phyloP scores from a whole-genome alignment of 164 flowering plant species.

The Aristolochia fimbriata region DNA sequence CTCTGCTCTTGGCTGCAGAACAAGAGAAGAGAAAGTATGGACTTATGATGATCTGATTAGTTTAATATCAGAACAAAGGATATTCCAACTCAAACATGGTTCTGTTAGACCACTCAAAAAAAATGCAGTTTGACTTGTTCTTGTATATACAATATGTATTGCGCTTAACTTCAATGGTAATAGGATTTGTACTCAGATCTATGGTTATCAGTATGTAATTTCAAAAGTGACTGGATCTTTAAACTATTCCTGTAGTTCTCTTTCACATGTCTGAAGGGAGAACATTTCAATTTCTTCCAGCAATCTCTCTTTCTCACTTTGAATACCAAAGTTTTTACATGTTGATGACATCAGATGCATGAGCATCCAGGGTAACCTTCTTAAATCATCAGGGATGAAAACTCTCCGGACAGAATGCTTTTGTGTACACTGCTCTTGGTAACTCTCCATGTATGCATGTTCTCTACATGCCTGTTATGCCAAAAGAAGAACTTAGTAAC shows the following conservation, averaged over 20 bases:
- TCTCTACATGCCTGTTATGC: slow-evolving; percentile 62
- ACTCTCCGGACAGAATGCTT: slow-evolving; percentile 19
- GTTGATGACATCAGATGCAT: slow-evolving; percentile 28
- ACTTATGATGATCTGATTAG: slow-evolving; percentile 32
- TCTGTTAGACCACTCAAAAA: no score
- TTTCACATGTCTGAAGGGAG: slow-evolving; percentile 24
- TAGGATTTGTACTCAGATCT: no score
- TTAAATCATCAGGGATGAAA: slow-evolving; percentile 24
- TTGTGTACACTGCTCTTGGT: slow-evolving; percentile 17
- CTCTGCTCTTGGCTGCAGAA: slow-evolving; percentile 24
- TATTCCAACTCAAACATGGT: not conserved
- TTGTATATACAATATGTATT: no score
- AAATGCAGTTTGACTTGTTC: no score
- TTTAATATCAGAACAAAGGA: slow-evolving; percentile 17
- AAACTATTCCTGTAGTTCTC: slow-evolving; percentile 4
- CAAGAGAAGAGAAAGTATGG: slow-evolving; percentile 32
- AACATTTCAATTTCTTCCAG: slow-evolving; percentile 61
- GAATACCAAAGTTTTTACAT: slow-evolving; percentile 9
- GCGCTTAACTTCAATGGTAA: no score
- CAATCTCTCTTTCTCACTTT: slow-evolving; percentile 17
- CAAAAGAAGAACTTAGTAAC: not conserved
- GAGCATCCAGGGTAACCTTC: slow-evolving; percentile 37
- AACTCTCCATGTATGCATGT: slow-evolving; percentile 23
- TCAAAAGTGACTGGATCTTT: not conserved
- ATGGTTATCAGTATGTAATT: no score